Evolutionary conservation across 805 yeast species (phyloP), one percentile per base, ranked within the genome.

Genomic region (Candida railenensis): DNA sequence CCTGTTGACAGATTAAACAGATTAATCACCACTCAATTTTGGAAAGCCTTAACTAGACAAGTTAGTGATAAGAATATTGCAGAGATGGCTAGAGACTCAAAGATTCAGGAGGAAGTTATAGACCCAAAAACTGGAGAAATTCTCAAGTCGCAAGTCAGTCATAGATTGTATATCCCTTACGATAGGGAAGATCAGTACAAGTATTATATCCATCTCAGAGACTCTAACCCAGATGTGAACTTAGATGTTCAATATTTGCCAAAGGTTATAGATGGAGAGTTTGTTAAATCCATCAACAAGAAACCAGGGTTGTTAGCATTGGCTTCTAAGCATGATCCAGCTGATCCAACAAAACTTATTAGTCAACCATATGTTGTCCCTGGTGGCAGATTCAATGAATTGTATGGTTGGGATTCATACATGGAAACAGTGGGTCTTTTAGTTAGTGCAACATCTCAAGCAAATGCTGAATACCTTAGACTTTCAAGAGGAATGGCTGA

Each of bases 361-460:
- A 89, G 90, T 18, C 82, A 78, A 57, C 96, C 96, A 0, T 92
- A 92, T 64, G 87, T 89, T 15, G 98, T 92, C 20, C 99, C 99
- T 1, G 99, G 99, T 15, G 98, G 99, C 19, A 74, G 99, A 52
- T 92, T 92, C 67, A 94, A 94, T 68, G 99, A 92, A 67, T 77
- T 90, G 48, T 92, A 94, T 59, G 99, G 98, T 14, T 92, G 99
- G 99, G 99, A 92, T 64, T 89, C 97, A 2, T 92, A 94, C 61
- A 87, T 94, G 85, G 90, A 85, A 61, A 80, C 94, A 0, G 65
- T 90, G 20, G 99, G 98, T 1, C 73, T 94, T 37, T 63, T 94
- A 21, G 76, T 79, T 22, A 86, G 87, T 58, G 73, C 64, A 1
- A 61, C 65, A 0, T 53, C 57, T 1, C 50, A 53, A 7, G 30